Percentiles rank a stretch among this genome's conserved stretches.
phyloP scores from a whole-genome alignment of 106 monocot species.

The Phalaenopsis aphrodite region DNA sequence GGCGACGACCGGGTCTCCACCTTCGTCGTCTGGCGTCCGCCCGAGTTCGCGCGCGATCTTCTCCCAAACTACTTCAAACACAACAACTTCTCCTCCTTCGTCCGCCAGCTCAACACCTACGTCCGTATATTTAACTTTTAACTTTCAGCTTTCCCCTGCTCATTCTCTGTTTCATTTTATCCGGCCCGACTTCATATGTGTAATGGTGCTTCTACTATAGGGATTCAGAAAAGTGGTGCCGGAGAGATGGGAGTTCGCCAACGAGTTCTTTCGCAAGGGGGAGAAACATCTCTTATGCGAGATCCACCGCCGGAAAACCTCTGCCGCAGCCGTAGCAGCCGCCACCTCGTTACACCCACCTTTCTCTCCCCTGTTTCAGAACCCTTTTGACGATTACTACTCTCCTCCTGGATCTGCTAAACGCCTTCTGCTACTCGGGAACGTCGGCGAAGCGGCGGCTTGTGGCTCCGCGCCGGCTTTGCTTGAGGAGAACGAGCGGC shows the following conservation, averaged over 20 bases:
- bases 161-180: background rate
- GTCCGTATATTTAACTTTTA: constrained; percentile 12
- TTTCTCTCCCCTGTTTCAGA: background rate
- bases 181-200: too few species aligned
- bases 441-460: background rate
- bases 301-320: constrained; percentile 50
- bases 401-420: background rate
- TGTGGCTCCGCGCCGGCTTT: constrained; percentile 16
- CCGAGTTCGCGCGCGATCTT: constrained; percentile 84
- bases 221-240: constrained; percentile 71
- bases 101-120: constrained; percentile 90
- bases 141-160: too few species aligned
- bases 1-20: constrained; percentile 61
- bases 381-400: constrained; percentile 5
- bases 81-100: constrained; percentile 94
- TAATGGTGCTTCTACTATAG: constrained; percentile 11
- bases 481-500: constrained; percentile 83
- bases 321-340: constrained; percentile 3
- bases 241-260: constrained; percentile 79
- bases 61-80: constrained; percentile 88
- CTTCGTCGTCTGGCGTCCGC: constrained; percentile 84
- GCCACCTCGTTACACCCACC: constrained; percentile 7
- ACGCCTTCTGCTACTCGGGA: background rate
- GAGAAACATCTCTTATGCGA: constrained; percentile 54
- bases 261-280: constrained; percentile 37